Evolutionary conservation across 176 grass and related monocot genomes (phyloP).

Genomic region (Eleusine coracana): DNA sequence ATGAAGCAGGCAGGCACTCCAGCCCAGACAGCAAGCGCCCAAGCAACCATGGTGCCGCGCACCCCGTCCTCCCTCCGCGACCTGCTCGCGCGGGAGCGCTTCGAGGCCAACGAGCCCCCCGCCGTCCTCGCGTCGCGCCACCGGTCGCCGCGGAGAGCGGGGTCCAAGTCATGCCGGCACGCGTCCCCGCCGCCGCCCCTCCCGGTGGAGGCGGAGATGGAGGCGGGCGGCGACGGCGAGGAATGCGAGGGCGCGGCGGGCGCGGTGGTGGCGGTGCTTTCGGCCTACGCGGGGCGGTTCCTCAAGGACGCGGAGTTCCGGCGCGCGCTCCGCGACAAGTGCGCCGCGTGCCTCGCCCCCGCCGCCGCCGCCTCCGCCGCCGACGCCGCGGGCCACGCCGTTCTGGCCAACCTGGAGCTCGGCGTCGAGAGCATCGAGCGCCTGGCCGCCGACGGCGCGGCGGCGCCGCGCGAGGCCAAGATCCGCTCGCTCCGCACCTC

Average conservation of each 20-base stretch:
- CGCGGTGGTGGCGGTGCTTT: slow-evolving; percentile 71
- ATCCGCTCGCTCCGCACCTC: slow-evolving; percentile 91
- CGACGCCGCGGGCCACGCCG: slow-evolving; percentile 41
- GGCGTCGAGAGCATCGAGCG: slow-evolving; percentile 87
- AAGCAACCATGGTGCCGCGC: slow-evolving; percentile 33
- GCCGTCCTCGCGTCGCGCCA: not conserved
- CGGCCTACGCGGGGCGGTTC: slow-evolving; percentile 77
- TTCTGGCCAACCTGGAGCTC: slow-evolving; percentile 90
- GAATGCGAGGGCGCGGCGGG: slow-evolving; percentile 19
- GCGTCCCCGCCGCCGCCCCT: not conserved
- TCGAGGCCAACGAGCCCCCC: not conserved
- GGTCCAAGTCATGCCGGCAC: slow-evolving; percentile 42
- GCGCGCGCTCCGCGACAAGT: slow-evolving; percentile 69
- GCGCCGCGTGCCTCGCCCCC: slow-evolving; percentile 49
- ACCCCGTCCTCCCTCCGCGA: slow-evolving; percentile 66
- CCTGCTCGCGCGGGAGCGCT: slow-evolving; percentile 64
- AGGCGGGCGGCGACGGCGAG: not conserved
- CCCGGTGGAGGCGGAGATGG: not conserved
- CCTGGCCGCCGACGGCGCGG: slow-evolving; percentile 59
- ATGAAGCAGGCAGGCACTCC: not conserved
- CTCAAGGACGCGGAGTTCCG: slow-evolving; percentile 67
- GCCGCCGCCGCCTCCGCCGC: slow-evolving; percentile 3
- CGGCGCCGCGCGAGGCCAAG: slow-evolving; percentile 60
- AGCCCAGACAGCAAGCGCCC: slow-evolving; percentile 33
- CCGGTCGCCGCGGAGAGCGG: not conserved